Base-by-base conservation (phyloP, 225 moss, liverwort and hornwort genomes). In the Sphagnum contortum region DNA sequence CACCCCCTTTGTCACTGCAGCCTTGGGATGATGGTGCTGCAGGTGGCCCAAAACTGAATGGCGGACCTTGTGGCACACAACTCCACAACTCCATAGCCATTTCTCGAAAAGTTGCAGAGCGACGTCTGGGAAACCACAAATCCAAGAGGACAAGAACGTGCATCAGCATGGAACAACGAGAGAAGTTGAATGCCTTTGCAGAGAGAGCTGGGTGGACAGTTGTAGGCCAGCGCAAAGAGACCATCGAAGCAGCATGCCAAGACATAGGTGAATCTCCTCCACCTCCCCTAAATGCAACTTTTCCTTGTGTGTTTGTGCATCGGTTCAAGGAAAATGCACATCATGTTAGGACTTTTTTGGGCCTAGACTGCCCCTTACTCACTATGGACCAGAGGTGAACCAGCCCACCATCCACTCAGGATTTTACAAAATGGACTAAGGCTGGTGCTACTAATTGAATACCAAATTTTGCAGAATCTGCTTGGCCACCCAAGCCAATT, bases 171-270 rank as follows among this genome's bases (percentile, higher is more conserved):
- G 83, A 83, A 70, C 83, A 83, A 50, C 74, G 83, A 2, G 83
- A 75, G 2, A 83, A 83, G 54, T 48, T 83, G 44, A 83, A 80
- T 55, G 80, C 75, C 5, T 83, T 83, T 57, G 83, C 83, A 53
- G 74, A 83, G 63, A 83, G 80, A 66, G 80, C 72, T 4, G 83
- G 83, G 29, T 83, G 83, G 83, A 83, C 83, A 6, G 80, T 83
- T 3, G 83, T 83, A 47, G 83, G 83, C 54, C 83, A 83, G 61
- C 80, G 83, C 52, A 83, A 77, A 66, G 83, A 83, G 12, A 74
- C 83, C 45, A 83, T 83, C 9, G 83, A 83, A 3, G 83, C 83
- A 11, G 70, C 80, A 8, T 83, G 83, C 64, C 80, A 80, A 50
- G 74, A 83, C 6, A 83, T 83, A 75, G 83, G 83, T 83, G 48